phyloP scores from a whole-genome alignment of 148 eudicot species.

The Fallopia convolvulus region DNA sequence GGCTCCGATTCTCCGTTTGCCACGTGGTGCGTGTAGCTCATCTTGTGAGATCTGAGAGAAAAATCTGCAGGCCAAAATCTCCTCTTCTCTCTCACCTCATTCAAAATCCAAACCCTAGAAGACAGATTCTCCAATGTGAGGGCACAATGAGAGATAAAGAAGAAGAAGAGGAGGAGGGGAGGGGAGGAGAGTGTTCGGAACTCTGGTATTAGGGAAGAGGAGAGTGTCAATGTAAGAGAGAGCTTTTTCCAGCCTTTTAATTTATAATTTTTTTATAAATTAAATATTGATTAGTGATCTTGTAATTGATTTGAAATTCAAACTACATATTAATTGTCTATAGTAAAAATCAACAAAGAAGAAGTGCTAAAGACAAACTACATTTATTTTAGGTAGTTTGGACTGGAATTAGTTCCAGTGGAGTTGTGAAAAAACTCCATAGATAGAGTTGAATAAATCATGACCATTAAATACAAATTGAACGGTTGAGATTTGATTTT shows the following conservation, averaged over 20 bases:
- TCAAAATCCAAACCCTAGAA: constrained; percentile 11
- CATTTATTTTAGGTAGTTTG: no score
- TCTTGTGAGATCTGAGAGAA: constrained; percentile 14
- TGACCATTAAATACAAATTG: no score
- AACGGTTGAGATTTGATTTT: no score
- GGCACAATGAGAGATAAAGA: not conserved
- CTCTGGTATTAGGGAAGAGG: not conserved
- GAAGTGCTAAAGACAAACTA: no score
- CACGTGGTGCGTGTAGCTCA: constrained; percentile 20
- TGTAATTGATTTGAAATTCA: no score
- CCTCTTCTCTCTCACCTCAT: not conserved
- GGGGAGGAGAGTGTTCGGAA: not conserved
- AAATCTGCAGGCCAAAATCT: not conserved
- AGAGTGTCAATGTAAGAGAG: not conserved
- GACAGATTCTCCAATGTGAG: not conserved
- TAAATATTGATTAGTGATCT: not conserved
- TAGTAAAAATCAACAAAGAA: no score
- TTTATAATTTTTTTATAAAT: not conserved
- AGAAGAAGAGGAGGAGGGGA: not conserved
- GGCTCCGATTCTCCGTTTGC: constrained; percentile 30
- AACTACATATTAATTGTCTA: no score
- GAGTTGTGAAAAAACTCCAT: no score
- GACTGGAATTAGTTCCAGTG: no score
- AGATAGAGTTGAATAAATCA: no score
- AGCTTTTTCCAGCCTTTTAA: not conserved